Evolutionary conservation across 306 rosid genomes (phyloP).

Genomic region (Dryas alaskensis): DNA sequence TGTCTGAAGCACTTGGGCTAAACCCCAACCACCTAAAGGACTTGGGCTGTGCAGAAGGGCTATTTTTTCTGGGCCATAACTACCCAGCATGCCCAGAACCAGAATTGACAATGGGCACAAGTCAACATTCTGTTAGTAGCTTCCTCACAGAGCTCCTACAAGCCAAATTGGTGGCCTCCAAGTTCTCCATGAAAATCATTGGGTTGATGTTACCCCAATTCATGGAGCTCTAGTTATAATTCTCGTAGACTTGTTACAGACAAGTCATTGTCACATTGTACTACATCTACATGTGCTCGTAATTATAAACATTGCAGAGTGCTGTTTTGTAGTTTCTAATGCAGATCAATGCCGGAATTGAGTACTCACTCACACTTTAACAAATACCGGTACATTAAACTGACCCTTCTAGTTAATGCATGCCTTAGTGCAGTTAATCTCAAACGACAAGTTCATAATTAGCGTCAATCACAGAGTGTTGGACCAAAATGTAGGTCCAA

Average conservation of each 20-base stretch:
- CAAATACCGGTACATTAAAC: no score
- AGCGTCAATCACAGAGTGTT: slow-evolving; percentile 18
- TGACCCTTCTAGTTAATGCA: not conserved
- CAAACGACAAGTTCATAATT: slow-evolving; percentile 20
- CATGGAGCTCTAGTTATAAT: slow-evolving; percentile 45
- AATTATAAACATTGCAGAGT: no score
- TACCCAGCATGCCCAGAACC: slow-evolving; percentile 50
- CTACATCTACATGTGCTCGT: no score
- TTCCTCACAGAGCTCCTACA: slow-evolving; percentile 42
- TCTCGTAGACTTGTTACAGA: slow-evolving; percentile 43
- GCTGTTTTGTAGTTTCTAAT: no score
- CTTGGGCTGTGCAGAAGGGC: slow-evolving; percentile 38
- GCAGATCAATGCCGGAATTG: no score
- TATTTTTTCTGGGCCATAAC: slow-evolving; percentile 28
- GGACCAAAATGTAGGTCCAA: slow-evolving; percentile 3
- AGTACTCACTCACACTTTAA: no score
- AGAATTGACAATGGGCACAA: slow-evolving; percentile 37
- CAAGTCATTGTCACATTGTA: not conserved
- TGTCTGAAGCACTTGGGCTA: slow-evolving; percentile 48
- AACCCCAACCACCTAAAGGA: slow-evolving; percentile 25
- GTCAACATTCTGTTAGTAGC: slow-evolving; percentile 34
- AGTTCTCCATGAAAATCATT: slow-evolving; percentile 34
- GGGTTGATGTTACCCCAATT: slow-evolving; percentile 34
- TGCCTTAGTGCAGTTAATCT: slow-evolving; percentile 9
- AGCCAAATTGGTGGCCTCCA: slow-evolving; percentile 49